These are phyloP conservation scores for Phytophthora macrochlamydospora DNA, from an alignment of 352 stramenopile genomes.

Conservation along the genomic window DNA sequence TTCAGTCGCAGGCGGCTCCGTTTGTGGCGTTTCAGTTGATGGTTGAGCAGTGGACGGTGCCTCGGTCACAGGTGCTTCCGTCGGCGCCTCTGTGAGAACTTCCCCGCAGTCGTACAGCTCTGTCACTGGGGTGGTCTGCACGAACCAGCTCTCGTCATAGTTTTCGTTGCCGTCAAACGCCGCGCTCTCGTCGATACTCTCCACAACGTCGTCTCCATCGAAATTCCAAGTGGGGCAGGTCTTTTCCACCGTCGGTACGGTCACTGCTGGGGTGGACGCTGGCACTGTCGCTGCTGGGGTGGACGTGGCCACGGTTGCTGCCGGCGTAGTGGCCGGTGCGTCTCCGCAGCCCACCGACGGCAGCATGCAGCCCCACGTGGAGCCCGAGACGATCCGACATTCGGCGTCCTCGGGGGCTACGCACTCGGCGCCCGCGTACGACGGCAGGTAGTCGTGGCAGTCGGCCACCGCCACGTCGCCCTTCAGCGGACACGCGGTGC, in stretches of 20 bases:
- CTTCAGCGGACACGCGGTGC: conserved; percentile 49
- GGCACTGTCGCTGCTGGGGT: conserved; percentile 14
- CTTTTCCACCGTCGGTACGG: conserved; percentile 6
- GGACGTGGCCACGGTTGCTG: neutral
- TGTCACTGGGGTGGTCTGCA: conserved; percentile 19
- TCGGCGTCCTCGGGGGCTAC: conserved; percentile 44
- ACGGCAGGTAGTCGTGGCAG: conserved; percentile 51
- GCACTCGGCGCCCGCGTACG: conserved; percentile 40
- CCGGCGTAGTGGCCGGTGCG: conserved; percentile 8
- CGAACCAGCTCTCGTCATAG: conserved; percentile 36
- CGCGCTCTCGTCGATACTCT: conserved; percentile 25
- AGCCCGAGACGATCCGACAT: conserved; percentile 43
- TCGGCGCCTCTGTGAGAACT: conserved; percentile 11
- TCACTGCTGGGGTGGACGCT: conserved; percentile 4
- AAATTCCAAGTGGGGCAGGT: conserved; percentile 27
- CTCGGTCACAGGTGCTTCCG: conserved; percentile 7
- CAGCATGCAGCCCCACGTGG: conserved; percentile 46
- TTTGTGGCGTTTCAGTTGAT: conserved; percentile 7
- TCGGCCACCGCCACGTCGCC: conserved; percentile 42
- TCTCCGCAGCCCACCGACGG: conserved; percentile 31
- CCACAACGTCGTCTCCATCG: conserved; percentile 15
- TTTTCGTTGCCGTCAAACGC: conserved; percentile 28
- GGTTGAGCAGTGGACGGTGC: conserved; percentile 1
- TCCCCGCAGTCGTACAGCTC: conserved; percentile 33
- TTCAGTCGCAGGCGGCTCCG: conserved; percentile 6